Evolutionary conservation across 176 grass and related monocot genomes (phyloP).

Genomic region (Poa annua): DNA sequence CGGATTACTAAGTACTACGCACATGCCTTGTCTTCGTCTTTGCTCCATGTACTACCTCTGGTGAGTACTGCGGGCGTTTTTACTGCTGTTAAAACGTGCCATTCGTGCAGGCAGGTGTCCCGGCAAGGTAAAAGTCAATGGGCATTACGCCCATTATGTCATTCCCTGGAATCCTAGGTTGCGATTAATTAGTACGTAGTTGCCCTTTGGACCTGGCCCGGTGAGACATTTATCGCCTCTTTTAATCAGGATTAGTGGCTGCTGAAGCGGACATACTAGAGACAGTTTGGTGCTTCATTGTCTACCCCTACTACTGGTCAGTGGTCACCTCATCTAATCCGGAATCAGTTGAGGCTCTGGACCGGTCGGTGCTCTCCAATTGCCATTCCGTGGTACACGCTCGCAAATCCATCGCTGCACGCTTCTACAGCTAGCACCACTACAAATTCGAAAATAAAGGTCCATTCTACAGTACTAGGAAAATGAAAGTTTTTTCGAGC

Average conservation of each 20-base stretch:
- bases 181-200: neutral
- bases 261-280: neutral
- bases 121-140: neutral
- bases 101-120: conserved; percentile 23
- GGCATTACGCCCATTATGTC: neutral
- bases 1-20: too few relatives aligned
- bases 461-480: too few relatives aligned
- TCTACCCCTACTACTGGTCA: too few relatives aligned
- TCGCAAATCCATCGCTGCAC: neutral
- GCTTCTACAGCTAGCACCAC: neutral
- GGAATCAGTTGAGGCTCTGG: neutral
- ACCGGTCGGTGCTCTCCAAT: neutral
- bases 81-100: neutral
- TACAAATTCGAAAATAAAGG: neutral
- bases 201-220: conserved; percentile 10
- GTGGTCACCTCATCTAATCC: conserved; percentile 35
- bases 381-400: neutral
- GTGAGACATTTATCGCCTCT: neutral
- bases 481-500: too few relatives aligned
- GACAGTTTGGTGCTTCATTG: too few relatives aligned
- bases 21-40: too few relatives aligned
- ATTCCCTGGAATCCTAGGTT: conserved; percentile 35
- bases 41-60: neutral
- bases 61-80: neutral
- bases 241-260: neutral